Conservation (phyloP, 345 rosid genomes). For the Aquilaria malaccensis region DNA sequence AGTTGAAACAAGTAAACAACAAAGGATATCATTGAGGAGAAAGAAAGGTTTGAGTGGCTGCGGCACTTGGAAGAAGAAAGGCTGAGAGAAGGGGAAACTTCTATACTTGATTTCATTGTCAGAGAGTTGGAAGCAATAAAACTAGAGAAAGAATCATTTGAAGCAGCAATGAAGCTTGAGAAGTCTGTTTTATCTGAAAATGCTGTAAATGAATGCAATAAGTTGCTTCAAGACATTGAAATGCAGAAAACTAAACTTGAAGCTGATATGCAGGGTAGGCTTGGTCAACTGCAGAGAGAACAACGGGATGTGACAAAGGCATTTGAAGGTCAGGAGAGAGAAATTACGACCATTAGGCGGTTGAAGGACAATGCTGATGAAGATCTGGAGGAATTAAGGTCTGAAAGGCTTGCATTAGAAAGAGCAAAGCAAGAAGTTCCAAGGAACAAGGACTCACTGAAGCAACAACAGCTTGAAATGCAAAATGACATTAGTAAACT, state of each 20-base stretch:
- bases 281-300: slow-evolving; percentile 49
- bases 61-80: slow-evolving; percentile 41
- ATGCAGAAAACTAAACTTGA: slow-evolving; percentile 39
- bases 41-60: slow-evolving; percentile 33
- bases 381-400: slow-evolving; percentile 45
- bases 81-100: slow-evolving; percentile 49
- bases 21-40: slow-evolving; percentile 38
- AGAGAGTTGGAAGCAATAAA: slow-evolving; percentile 48
- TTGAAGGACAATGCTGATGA: slow-evolving; percentile 41
- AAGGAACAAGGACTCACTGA: slow-evolving; percentile 39
- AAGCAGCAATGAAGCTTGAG: slow-evolving; percentile 55
- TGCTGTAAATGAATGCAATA: slow-evolving; percentile 38
- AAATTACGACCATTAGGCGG: slow-evolving; percentile 27
- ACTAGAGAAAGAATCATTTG: slow-evolving; percentile 62
- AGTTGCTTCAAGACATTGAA: slow-evolving; percentile 54
- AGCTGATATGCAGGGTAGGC: slow-evolving; percentile 30
- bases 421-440: slow-evolving; percentile 44
- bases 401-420: slow-evolving; percentile 35
- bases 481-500: slow-evolving; percentile 60
- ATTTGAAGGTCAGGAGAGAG: slow-evolving; percentile 43
- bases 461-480: slow-evolving; percentile 49
- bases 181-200: slow-evolving; percentile 43
- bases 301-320: slow-evolving; percentile 32
- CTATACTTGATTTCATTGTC: slow-evolving; percentile 31
- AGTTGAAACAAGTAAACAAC: slow-evolving; percentile 34